A percentile compares a stretch with the other conserved stretches of the same genome.
These are phyloP conservation scores for Aureobasidium sp. DNA, from an alignment of 2,329 filamentous ascomycete species.

Conservation along the genomic window DNA sequence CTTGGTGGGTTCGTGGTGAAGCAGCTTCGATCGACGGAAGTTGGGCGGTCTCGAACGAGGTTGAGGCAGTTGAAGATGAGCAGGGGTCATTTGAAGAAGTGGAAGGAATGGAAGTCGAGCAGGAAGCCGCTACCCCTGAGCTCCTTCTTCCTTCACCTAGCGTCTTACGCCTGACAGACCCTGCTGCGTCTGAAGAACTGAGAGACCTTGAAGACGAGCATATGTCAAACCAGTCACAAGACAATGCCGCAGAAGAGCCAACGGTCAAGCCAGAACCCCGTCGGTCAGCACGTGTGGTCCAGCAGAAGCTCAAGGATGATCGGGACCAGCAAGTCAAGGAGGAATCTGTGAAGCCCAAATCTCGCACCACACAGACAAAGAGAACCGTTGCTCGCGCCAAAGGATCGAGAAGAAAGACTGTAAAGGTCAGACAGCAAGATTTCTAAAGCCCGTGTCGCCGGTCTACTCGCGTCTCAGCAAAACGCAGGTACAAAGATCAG, in stretches of 20 bases:
- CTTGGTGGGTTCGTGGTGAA: background rate
- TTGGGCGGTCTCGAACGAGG: background rate
- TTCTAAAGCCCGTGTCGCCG: background rate
- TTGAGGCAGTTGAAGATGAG: background rate
- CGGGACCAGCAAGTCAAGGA: background rate
- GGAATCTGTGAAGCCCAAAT: background rate
- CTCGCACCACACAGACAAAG: background rate
- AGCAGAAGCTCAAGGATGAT: background rate
- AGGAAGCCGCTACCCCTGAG: background rate
- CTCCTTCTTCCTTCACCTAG: background rate
- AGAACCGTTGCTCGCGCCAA: background rate
- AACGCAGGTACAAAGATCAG: background rate
- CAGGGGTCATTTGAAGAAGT: background rate
- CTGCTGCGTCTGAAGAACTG: background rate
- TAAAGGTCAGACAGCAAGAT: background rate
- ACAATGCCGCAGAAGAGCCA: background rate
- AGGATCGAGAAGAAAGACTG: background rate
- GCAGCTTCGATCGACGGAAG: background rate
- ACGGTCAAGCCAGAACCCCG: background rate
- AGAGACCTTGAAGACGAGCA: background rate
- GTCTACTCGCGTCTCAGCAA: background rate
- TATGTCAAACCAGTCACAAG: background rate
- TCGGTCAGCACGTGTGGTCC: background rate
- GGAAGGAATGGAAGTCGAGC: background rate
- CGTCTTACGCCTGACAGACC: background rate